A percentile compares a stretch with the other conserved stretches of the same genome.
Conservation (phyloP, 2,329 filamentous ascomycete genomes). For the Pseudogymnoascus sp. region DNA sequence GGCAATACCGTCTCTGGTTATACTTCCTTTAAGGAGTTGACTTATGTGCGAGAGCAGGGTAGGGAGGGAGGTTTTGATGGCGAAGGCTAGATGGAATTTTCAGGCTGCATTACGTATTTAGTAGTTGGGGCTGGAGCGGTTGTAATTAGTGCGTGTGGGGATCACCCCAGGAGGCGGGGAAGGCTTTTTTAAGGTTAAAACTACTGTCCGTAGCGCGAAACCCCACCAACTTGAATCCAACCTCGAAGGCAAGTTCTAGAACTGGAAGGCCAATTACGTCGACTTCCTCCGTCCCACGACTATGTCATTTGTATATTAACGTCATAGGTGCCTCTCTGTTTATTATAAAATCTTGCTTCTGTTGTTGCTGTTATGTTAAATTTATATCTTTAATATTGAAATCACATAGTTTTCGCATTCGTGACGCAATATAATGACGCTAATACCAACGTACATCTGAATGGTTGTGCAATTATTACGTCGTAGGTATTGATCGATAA, state of each 20-base stretch:
- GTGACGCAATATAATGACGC: not conserved
- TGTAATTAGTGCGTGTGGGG: not conserved
- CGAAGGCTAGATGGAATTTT: not conserved
- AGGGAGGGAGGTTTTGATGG: not conserved
- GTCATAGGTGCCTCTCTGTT: not conserved
- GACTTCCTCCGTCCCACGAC: not conserved
- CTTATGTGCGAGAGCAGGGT: not conserved
- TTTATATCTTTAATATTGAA: not conserved
- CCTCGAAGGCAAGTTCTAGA: too few relatives aligned
- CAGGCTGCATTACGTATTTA: not conserved
- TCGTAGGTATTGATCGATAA: not conserved
- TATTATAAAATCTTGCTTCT: constrained; percentile 3
- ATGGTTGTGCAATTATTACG: constrained; percentile 8
- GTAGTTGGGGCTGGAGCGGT: not conserved
- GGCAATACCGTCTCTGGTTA: not conserved
- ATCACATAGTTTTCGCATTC: not conserved
- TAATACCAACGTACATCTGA: not conserved
- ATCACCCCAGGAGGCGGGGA: not conserved
- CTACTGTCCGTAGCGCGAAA: not conserved
- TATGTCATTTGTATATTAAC: constrained; percentile 1
- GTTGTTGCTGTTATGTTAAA: not conserved
- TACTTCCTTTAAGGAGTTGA: not conserved
- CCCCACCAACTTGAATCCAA: not conserved
- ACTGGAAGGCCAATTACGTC: not conserved
- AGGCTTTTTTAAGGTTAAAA: not conserved